Base-by-base conservation (phyloP, 2,329 filamentous ascomycete species). In the Ophiosphaerella herpotricha region DNA sequence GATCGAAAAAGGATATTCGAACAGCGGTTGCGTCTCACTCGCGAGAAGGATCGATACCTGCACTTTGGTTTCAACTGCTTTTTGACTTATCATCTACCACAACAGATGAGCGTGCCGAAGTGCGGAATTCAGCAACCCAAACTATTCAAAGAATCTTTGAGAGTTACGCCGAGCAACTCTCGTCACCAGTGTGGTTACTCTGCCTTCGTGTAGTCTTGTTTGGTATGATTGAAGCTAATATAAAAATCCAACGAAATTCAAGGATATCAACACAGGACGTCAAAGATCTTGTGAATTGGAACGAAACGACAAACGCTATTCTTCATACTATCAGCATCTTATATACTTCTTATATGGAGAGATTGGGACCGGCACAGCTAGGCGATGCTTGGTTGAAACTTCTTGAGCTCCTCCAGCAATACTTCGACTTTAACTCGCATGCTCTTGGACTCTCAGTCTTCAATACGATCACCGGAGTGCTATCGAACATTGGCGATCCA, bases 111-210 rank as follows among this genome's bases (percentile, higher is more conserved):
- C 82, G 89, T 39, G 77, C 89, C 2, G 91, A 96, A 67, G 79
- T 94, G 37, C 82, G 90, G 37, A 93, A 93, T 62, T 91, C 89
- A 77, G 91, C 92, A 1, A 89, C 97, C 18, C 93, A 97, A 70
- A 97, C 93, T 0, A 77, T 97, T 3, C 81, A 97, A 48, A 85
- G 91, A 39, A 96, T 97, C 16, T 91, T 97, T 55, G 91, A 96
- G 69, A 91, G 90, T 1, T 95, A 95, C 56, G 91, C 91, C 9
- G 88, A 92, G 58, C 87, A 88, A 45, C 79, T 97, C 4, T 86
- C 83, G 35, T 81, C 90, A 0, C 84, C 88, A 64, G 87, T 89
- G 0, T 97, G 91, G 92, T 86, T 87, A 40, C 81, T 93, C 24
- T 94, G 91, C 61, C 82, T 96, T 47, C 86, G 89, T 52, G 85